Percentiles rank a stretch among this genome's conserved stretches.
phyloP scores from a whole-genome alignment of 163 green algal genomes.

The Prototheca wickerhamii region DNA sequence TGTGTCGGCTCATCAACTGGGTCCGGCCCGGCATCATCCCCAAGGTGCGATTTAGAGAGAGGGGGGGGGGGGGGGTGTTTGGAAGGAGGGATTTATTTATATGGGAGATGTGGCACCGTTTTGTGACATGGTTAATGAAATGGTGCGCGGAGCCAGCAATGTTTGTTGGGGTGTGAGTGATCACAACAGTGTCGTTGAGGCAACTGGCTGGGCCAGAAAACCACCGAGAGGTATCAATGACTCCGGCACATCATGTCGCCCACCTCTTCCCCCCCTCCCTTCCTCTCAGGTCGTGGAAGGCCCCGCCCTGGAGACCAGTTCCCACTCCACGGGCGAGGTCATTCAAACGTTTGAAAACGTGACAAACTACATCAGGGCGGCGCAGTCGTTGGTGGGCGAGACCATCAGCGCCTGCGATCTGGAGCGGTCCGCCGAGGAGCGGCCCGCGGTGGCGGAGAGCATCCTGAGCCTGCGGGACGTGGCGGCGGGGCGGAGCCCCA shows the following conservation, averaged over 20 bases:
- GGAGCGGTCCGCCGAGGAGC: slow-evolving; percentile 38
- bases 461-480: slow-evolving; percentile 46
- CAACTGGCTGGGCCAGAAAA: background rate
- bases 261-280: too few relatives aligned
- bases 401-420: slow-evolving; percentile 46
- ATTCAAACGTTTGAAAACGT: slow-evolving; percentile 45
- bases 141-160: too few relatives aligned
- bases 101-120: too few relatives aligned
- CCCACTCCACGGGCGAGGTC: slow-evolving; percentile 11
- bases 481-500: background rate
- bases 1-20: slow-evolving; percentile 50
- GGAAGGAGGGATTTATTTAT: too few relatives aligned
- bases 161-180: too few relatives aligned
- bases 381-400: slow-evolving; percentile 18
- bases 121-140: too few relatives aligned
- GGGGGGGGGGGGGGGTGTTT: too few relatives aligned
- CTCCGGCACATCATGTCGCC: background rate
- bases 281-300: slow-evolving; percentile 18
- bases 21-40: slow-evolving; percentile 32
- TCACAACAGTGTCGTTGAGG: too few relatives aligned
- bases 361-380: slow-evolving; percentile 39
- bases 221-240: background rate
- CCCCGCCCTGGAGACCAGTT: slow-evolving; percentile 8
- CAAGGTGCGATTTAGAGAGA: too few relatives aligned
- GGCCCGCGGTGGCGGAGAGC: slow-evolving; percentile 50